Evolutionary conservation across 371 early-diverging fungal genomes (phyloP).

Genomic region (Chytridium lagenaria): DNA sequence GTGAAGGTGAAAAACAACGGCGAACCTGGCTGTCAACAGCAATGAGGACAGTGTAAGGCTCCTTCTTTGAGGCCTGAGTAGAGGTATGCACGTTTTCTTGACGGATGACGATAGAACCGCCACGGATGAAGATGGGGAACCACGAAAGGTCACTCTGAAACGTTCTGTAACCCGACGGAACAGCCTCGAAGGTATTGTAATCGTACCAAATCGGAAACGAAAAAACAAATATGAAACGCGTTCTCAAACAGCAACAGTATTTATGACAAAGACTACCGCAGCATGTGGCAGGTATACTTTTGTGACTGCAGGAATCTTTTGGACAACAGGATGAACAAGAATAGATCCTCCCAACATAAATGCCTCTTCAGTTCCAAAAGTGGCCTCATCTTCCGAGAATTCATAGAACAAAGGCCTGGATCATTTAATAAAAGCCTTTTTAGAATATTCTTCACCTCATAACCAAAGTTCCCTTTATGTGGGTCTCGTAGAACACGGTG

Average conservation of each 20-base stretch:
- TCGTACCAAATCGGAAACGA: constrained; percentile 77
- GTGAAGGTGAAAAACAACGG: not conserved
- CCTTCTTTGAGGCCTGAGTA: constrained; percentile 76
- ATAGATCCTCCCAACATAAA: constrained; percentile 81
- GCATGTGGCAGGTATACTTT: constrained; percentile 73
- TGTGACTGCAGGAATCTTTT: constrained; percentile 58
- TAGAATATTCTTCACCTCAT: constrained; percentile 57
- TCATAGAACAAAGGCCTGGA: constrained; percentile 78
- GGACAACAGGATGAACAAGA: constrained; percentile 77
- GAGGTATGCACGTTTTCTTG: constrained; percentile 87
- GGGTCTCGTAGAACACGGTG: constrained; percentile 78
- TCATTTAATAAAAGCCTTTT: not conserved
- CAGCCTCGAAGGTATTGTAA: constrained; percentile 58
- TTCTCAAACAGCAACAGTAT: not conserved
- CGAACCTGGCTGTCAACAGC: constrained; percentile 62
- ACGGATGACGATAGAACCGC: constrained; percentile 85
- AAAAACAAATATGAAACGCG: not conserved
- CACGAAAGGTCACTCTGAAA: constrained; percentile 73
- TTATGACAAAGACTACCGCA: too few relatives aligned
- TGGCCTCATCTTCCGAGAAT: constrained; percentile 75
- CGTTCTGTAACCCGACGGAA: constrained; percentile 55
- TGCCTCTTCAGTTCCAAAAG: constrained; percentile 80
- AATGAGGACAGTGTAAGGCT: constrained; percentile 91
- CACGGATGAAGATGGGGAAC: constrained; percentile 84
- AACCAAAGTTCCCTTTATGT: constrained; percentile 70